phyloP scores from a whole-genome alignment of 139 green algal genomes.

The Limnomonas spitsbergensis region DNA sequence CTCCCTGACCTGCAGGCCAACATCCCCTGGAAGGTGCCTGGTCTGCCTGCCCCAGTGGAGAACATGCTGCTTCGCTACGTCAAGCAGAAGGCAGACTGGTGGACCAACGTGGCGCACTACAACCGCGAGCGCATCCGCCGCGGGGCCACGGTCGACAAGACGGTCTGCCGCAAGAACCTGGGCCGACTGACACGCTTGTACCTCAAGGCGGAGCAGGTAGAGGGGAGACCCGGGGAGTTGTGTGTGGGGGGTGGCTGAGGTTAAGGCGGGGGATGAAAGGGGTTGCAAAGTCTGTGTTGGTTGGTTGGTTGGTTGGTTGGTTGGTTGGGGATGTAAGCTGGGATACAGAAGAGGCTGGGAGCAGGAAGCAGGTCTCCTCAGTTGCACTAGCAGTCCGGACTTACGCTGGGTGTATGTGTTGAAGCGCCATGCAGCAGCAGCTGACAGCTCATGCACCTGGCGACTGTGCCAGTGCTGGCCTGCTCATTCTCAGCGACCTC shows the following conservation, averaged over 20 bases:
- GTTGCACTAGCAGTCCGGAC: too few relatives aligned
- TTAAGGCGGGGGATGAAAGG: not conserved
- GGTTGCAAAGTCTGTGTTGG: too few relatives aligned
- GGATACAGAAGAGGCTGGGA: too few relatives aligned
- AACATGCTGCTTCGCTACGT: slow-evolving; percentile 99
- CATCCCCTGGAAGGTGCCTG: slow-evolving; percentile 97
- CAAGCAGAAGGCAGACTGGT: slow-evolving; percentile 99
- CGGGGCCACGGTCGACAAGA: slow-evolving; percentile 99
- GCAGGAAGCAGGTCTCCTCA: too few relatives aligned
- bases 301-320: too few relatives aligned
- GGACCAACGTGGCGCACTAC: slow-evolving; percentile 99
- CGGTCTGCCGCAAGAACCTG: slow-evolving; percentile 98
- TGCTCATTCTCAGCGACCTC: too few relatives aligned
- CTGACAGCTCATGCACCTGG: too few relatives aligned
- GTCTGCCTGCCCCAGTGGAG: slow-evolving; percentile 95
- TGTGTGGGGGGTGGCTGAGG: not conserved
- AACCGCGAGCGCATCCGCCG: slow-evolving; percentile 98
- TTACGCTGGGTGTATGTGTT: too few relatives aligned
- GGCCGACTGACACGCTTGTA: slow-evolving; percentile 96
- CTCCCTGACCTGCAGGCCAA: slow-evolving; percentile 71
- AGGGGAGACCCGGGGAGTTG: not conserved
- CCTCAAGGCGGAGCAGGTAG: slow-evolving; percentile 74
- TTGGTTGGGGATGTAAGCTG: too few relatives aligned
- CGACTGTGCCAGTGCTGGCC: too few relatives aligned
- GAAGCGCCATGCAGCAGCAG: too few relatives aligned